These are phyloP conservation scores for Backusella westeae DNA, from an alignment of 192 early-diverging fungal genomes.

Conservation along the genomic window DNA sequence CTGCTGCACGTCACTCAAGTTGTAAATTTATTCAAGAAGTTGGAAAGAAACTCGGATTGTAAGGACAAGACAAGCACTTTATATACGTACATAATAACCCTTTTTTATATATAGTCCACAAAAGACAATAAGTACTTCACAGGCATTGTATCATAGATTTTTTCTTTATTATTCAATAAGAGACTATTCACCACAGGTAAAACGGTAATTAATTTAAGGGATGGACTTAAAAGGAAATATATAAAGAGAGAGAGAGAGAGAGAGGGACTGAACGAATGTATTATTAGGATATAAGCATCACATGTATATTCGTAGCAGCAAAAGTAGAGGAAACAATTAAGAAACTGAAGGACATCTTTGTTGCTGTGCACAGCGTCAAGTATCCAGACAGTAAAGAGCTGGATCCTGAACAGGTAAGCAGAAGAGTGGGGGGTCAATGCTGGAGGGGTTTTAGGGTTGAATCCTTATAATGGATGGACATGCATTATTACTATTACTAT, in stretches of 20 bases:
- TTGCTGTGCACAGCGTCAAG: constrained; percentile 53
- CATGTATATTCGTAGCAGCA: constrained; percentile 77
- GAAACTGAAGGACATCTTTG: constrained; percentile 76
- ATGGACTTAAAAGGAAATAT: neutral
- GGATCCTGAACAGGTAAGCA: constrained; percentile 51
- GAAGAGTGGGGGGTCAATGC: neutral
- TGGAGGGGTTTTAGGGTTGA: neutral
- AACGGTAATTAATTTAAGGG: neutral
- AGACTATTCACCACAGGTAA: constrained; percentile 46
- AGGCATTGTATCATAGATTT: constrained; percentile 55
- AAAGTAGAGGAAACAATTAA: constrained; percentile 91
- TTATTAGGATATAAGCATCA: constrained; percentile 54
- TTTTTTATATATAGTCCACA: constrained; percentile 44
- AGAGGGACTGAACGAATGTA: neutral
- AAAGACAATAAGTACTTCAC: constrained; percentile 57
- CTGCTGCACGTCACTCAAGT: constrained; percentile 19
- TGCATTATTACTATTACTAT: neutral
- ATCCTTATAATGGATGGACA: neutral
- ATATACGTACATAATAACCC: neutral
- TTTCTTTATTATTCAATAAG: constrained; percentile 51
- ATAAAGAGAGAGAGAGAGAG: neutral
- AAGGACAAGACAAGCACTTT: constrained; percentile 7
- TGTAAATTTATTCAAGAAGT: constrained; percentile 53
- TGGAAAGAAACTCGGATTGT: constrained; percentile 58
- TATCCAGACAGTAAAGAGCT: constrained; percentile 51